Conservation (phyloP, 2,329 filamentous ascomycete species). For the Botryosphaeria dothidea region DNA sequence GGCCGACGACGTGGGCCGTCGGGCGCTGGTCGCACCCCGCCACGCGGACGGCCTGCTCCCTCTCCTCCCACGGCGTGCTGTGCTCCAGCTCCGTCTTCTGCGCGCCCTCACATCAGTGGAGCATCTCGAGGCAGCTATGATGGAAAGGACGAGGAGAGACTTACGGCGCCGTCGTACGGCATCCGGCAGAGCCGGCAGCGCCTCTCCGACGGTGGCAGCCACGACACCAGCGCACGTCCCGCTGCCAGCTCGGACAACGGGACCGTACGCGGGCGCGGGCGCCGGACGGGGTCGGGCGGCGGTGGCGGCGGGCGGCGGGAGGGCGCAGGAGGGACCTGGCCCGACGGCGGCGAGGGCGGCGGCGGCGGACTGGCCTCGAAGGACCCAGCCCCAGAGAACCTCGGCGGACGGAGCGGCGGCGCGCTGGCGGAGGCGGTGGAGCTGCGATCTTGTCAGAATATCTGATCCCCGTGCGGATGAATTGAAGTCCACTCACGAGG, state of each 20-base stretch:
- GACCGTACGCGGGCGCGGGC: background rate
- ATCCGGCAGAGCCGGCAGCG: background rate
- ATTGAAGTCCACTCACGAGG: background rate
- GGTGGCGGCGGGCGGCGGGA: background rate
- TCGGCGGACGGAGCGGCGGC: background rate
- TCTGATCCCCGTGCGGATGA: background rate
- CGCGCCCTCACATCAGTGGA: background rate
- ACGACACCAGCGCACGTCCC: background rate
- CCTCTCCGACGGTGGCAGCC: background rate
- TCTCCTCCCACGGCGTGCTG: conserved; percentile 6
- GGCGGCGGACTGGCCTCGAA: background rate
- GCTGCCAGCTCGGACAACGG: background rate
- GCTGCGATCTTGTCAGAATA: background rate
- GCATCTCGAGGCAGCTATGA: background rate
- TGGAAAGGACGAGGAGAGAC: background rate
- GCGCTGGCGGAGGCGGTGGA: background rate
- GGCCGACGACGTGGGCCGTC: background rate
- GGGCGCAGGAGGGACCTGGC: background rate
- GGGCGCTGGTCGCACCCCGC: background rate
- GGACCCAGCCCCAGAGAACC: background rate
- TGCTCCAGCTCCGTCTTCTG: background rate
- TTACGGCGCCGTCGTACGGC: background rate
- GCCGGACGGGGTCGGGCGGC: background rate
- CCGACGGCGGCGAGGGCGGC: background rate
- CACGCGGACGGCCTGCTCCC: conserved; percentile 2